Evolutionary conservation across 306 rosid genomes (phyloP).

Genomic region (Casuarina glauca): DNA sequence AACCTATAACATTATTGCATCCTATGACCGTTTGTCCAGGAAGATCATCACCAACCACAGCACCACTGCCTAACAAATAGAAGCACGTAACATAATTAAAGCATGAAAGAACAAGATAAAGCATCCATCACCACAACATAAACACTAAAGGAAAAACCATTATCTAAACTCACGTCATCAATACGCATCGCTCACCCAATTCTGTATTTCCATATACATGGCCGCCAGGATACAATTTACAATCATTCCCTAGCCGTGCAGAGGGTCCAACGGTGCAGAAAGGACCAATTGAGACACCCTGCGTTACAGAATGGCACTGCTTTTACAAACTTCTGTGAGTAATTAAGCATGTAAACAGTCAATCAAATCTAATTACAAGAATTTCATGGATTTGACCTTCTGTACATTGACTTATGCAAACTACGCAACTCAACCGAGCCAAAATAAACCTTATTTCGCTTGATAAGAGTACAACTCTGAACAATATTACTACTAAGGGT

Average conservation of each 20-base stretch:
- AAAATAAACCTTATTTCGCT: neutral
- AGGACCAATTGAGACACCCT: slow-evolving; percentile 92
- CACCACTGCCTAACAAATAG: slow-evolving; percentile 75
- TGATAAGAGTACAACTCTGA: neutral
- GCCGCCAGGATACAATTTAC: slow-evolving; percentile 76
- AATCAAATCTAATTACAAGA: neutral
- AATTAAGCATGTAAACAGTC: neutral
- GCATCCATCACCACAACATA: neutral
- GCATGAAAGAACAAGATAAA: neutral
- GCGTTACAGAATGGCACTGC: slow-evolving; percentile 22
- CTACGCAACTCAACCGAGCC: neutral
- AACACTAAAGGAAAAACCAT: slow-evolving; percentile 12
- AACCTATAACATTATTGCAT: slow-evolving; percentile 73
- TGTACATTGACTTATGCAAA: neutral
- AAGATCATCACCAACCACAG: slow-evolving; percentile 86
- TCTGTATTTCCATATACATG: slow-evolving; percentile 77
- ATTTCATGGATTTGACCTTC: neutral
- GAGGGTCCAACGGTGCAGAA: slow-evolving; percentile 85
- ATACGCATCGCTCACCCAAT: slow-evolving; percentile 68
- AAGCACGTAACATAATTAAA: slow-evolving; percentile 18
- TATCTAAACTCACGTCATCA: slow-evolving; percentile 79
- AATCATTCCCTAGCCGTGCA: slow-evolving; percentile 70
- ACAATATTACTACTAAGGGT: neutral
- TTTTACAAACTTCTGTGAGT: slow-evolving; percentile 15
- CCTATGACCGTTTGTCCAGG: slow-evolving; percentile 80